Conservation (phyloP, 1,284 basidiomycete genomes). For the Cutaneotrichosporon cutaneum region DNA sequence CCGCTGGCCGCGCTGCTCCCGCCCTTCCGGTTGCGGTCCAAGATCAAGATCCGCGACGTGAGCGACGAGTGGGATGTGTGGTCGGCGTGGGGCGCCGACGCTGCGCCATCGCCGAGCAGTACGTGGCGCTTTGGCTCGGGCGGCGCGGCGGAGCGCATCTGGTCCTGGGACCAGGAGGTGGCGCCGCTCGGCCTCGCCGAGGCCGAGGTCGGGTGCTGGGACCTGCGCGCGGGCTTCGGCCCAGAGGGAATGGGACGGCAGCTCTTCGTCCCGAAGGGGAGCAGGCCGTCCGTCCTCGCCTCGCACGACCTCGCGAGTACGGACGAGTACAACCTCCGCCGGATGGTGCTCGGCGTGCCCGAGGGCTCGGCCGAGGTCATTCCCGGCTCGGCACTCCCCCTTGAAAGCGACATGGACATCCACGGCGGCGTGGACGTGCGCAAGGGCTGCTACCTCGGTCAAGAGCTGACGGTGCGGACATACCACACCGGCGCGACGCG, state of each 20-base stretch:
- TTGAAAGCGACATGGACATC: conserved; percentile 89
- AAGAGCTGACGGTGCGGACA: conserved; percentile 94
- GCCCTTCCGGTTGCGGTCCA: conserved; percentile 83
- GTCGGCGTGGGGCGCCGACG: conserved; percentile 66
- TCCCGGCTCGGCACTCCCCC: conserved; percentile 75
- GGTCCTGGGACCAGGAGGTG: conserved; percentile 34
- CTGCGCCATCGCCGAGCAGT: conserved; percentile 4
- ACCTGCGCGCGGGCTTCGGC: conserved; percentile 62
- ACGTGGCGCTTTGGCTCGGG: conserved; percentile 46
- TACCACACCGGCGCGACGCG: conserved; percentile 91
- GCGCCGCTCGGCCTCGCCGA: conserved; percentile 28
- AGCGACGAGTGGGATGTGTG: conserved; percentile 73
- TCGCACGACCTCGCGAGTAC: conserved; percentile 7
- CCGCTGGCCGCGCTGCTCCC: conserved; percentile 38
- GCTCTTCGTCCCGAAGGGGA: conserved; percentile 66
- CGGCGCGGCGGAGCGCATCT: conserved; percentile 46
- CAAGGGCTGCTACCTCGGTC: conserved; percentile 97
- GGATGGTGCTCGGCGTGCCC: conserved; percentile 77
- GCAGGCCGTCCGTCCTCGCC: conserved; percentile 50
- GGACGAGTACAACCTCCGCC: conserved; percentile 68
- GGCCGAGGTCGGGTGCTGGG: conserved; percentile 55
- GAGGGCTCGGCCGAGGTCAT: conserved; percentile 80
- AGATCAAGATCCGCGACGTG: conserved; percentile 77
- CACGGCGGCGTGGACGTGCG: conserved; percentile 96
- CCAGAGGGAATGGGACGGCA: conserved; percentile 69